These are phyloP conservation scores for Alternaria metachromatica DNA, from an alignment of 2,329 filamentous ascomycete genomes.

Conservation along the genomic window DNA sequence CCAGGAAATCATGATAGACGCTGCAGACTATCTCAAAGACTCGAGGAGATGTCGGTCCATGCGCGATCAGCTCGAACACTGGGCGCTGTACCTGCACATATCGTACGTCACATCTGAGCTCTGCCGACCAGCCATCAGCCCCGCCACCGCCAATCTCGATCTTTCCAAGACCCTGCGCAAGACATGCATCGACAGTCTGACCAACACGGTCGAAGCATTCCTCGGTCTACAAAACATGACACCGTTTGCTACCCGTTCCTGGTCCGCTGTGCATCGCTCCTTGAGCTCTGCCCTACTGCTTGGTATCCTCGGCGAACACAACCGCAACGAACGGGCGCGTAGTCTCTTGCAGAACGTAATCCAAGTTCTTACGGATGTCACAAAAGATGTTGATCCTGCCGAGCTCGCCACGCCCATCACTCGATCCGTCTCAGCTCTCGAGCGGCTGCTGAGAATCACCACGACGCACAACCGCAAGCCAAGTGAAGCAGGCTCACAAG, in stretches of 20 bases:
- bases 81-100: constrained; percentile 66
- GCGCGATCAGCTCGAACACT: constrained; percentile 64
- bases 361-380: constrained; percentile 55
- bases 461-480: constrained; percentile 28
- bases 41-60: constrained; percentile 56
- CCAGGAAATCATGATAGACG: constrained; percentile 64
- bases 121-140: constrained; percentile 66
- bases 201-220: constrained; percentile 66
- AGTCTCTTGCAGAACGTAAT: constrained; percentile 56
- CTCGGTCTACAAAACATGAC: constrained; percentile 64
- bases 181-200: constrained; percentile 63
- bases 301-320: constrained; percentile 54
- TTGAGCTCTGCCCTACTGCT: constrained; percentile 54
- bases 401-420: constrained; percentile 58
- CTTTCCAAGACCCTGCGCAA: constrained; percentile 58
- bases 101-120: constrained; percentile 69
- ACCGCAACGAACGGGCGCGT: constrained; percentile 54
- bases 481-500: constrained; percentile 39
- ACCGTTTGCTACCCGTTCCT: constrained; percentile 52
- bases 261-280: constrained; percentile 53
- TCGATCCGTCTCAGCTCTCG: constrained; percentile 54
- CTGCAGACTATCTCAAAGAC: constrained; percentile 64
- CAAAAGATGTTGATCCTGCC: constrained; percentile 54
- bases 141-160: constrained; percentile 53
- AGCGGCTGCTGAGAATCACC: constrained; percentile 50